A percentile compares a stretch with the other conserved stretches of the same genome.
Conservation (phyloP, 2,329 filamentous ascomycete genomes). For the Epichloe typhina region DNA sequence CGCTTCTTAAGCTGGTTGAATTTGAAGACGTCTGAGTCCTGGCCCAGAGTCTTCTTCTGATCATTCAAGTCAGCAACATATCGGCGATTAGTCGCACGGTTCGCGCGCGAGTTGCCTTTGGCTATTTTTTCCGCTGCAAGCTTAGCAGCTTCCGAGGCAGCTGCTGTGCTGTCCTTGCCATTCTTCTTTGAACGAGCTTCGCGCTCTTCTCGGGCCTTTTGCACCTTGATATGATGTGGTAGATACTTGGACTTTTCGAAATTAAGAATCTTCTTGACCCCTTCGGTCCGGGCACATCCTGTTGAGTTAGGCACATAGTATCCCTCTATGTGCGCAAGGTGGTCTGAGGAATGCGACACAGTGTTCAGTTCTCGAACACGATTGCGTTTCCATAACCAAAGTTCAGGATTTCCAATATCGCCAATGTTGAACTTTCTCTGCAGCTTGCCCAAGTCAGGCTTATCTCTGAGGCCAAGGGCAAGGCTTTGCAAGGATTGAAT, state of each 20-base stretch:
- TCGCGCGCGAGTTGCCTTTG: slow-evolving; percentile 84
- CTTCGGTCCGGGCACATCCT: slow-evolving; percentile 82
- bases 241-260: slow-evolving; percentile 97
- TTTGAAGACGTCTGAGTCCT: slow-evolving; percentile 80
- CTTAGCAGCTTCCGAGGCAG: slow-evolving; percentile 57
- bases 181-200: slow-evolving; percentile 59
- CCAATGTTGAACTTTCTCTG: slow-evolving; percentile 31
- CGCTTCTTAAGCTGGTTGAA: slow-evolving; percentile 99
- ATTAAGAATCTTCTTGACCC: slow-evolving; percentile 88
- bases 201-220: slow-evolving; percentile 82
- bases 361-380: slow-evolving; percentile 43
- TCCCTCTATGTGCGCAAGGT: slow-evolving; percentile 37
- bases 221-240: slow-evolving; percentile 92
- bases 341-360: slow-evolving; percentile 12
- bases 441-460: slow-evolving; percentile 35
- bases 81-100: slow-evolving; percentile 88
- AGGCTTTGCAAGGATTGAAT: slow-evolving; percentile 32
- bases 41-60: slow-evolving; percentile 74
- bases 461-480: slow-evolving; percentile 29
- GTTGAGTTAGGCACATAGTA: slow-evolving; percentile 78
- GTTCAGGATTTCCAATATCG: slow-evolving; percentile 34
- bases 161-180: slow-evolving; percentile 50
- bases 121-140: slow-evolving; percentile 69
- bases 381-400: slow-evolving; percentile 45
- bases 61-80: slow-evolving; percentile 91